phyloP scores from a whole-genome alignment of 2,329 filamentous ascomycete species.

The Beauveria brongniartii region DNA sequence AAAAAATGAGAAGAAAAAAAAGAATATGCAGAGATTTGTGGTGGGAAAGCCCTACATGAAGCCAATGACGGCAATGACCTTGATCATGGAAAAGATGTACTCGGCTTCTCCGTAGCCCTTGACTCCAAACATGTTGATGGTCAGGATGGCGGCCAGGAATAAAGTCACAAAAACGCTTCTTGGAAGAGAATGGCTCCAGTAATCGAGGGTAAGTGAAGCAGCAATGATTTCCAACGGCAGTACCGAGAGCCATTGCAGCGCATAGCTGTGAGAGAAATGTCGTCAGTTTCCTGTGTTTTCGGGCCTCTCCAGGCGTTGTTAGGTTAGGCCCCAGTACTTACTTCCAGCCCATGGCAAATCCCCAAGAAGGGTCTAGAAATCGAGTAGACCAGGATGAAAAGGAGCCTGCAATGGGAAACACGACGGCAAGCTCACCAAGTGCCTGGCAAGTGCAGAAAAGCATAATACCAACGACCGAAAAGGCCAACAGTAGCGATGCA shows the following conservation, averaged over 20 bases:
- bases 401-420: slow-evolving; percentile 76
- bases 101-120: slow-evolving; percentile 86
- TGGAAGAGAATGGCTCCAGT: slow-evolving; percentile 60
- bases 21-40: not conserved
- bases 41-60: slow-evolving; percentile 58
- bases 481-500: slow-evolving; percentile 62
- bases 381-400: slow-evolving; percentile 80
- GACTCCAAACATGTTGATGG: slow-evolving; percentile 82
- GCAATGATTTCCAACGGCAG: slow-evolving; percentile 82
- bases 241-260: slow-evolving; percentile 78
- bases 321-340: slow-evolving; percentile 21
- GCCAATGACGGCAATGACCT: slow-evolving; percentile 76
- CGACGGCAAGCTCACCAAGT: slow-evolving; percentile 74
- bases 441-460: slow-evolving; percentile 80
- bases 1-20: too few species aligned
- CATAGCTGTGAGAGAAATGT: slow-evolving; percentile 50
- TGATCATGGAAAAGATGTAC: slow-evolving; percentile 79
- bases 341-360: slow-evolving; percentile 85
- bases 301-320: not conserved
- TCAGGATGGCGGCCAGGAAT: slow-evolving; percentile 67
- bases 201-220: slow-evolving; percentile 74
- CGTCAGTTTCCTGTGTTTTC: not conserved
- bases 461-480: slow-evolving; percentile 67
- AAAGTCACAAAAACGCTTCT: slow-evolving; percentile 74
- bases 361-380: slow-evolving; percentile 81